These are phyloP conservation scores for Dalbergia cultrata DNA, from an alignment of 306 rosid species.

Conservation along the genomic window DNA sequence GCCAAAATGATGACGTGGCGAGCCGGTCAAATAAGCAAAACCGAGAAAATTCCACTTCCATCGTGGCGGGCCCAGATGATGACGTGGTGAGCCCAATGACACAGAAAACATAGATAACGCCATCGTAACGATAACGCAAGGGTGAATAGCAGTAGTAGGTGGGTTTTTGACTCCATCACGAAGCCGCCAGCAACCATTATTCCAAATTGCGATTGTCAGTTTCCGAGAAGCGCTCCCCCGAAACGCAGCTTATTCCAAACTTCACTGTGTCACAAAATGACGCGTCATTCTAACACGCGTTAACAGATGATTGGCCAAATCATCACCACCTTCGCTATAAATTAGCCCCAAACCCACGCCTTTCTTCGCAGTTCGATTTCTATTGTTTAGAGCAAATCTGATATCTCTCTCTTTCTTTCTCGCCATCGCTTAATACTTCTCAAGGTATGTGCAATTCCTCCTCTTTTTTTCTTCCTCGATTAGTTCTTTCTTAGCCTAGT, in stretches of 20 bases:
- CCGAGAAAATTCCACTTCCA: not conserved
- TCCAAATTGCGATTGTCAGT: slow-evolving; percentile 23
- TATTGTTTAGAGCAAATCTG: no score
- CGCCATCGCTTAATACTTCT: not conserved
- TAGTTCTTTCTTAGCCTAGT: not conserved
- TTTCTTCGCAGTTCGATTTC: not conserved
- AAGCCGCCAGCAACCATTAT: not conserved
- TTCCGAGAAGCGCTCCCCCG: slow-evolving; percentile 18
- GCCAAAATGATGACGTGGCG: slow-evolving; percentile 9
- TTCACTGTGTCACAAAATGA: not conserved
- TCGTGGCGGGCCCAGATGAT: not conserved
- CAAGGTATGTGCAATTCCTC: slow-evolving; percentile 40
- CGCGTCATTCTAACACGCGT: slow-evolving; percentile 43
- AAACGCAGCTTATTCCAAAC: slow-evolving; percentile 24
- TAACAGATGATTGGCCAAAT: not conserved
- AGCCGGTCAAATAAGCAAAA: not conserved
- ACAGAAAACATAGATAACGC: not conserved
- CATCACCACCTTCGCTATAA: slow-evolving; percentile 35
- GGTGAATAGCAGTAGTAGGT: not conserved
- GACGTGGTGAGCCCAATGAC: not conserved
- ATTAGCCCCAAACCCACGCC: not conserved
- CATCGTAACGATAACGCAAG: not conserved
- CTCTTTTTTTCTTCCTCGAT: not conserved
- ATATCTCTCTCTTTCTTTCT: not conserved
- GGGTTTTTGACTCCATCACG: not conserved